Base-by-base conservation (phyloP, 805 yeast species). In the Wickerhamiella azyma region DNA sequence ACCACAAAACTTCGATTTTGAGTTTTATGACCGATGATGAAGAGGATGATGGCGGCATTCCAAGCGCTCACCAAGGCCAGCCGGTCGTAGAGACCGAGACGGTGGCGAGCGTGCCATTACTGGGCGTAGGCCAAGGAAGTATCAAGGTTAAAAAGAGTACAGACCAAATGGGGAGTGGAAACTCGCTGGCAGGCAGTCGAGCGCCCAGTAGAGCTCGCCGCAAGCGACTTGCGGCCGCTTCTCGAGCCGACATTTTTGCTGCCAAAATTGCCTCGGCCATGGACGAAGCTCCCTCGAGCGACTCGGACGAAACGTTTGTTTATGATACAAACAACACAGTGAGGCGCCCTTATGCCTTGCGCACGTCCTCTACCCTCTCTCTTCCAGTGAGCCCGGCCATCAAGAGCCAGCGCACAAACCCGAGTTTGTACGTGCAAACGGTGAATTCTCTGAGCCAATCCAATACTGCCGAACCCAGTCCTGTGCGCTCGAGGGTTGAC, bases 301-400 rank as follows among this genome's bases (percentile, higher is more conserved):
- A 88, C 60, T 77, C 86, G 21, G 95, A 88, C 54, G 98, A 92
- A 61, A 85, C 94, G 1, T 89, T 92, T 69, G 96, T 89, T n/a
- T 89, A 89, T 61, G 96, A 88, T 56, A 75, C 66, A 56, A 53
- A 62, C 53, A 42, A 46, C 39, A 35, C 38, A 35, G 24, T 45
- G 14, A 46, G 48, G 29, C 47, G 59, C 9, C 48, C 53, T 14
- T 55, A 57, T 9, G 48, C 51, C 33, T 16, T 42, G n/a, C 53
- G 56, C 17, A 44, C 56, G 9, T n/a, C 50, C 19, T 53, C 57
- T 10, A 45, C 44, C 6, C 40, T 42, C 8, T 47, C 50, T 7
- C 33, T 51, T 39, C 47, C 48, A 2, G 41, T 38, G 32, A 37
- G 38, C 29, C 47, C 47, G 9, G 39, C 33, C 36, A 32, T 37